Base-by-base conservation (phyloP, 306 rosid genomes). In the Coriaria nepalensis region DNA sequence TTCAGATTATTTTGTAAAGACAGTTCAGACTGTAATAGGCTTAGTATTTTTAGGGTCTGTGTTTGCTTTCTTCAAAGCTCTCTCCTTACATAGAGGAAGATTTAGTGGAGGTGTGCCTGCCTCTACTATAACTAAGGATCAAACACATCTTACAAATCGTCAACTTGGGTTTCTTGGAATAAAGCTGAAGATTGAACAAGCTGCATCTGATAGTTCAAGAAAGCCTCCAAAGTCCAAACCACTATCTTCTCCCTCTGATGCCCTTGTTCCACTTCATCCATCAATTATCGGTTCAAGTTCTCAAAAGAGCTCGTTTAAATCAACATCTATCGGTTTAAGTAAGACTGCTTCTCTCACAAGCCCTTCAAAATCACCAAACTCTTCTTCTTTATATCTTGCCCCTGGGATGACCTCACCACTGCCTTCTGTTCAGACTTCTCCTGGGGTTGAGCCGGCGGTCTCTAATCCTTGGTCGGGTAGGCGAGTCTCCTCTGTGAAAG, bases 231-330 rank as follows among this genome's bases (percentile, higher is more conserved):
- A 81, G 60, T 68, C 84, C 52, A 84, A 78, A 60, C 68, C 67
- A 8, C 43, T 50, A 15, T 68, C 93, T 67, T 63, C 74, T 13
- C 55, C 78, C 61, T 74, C 94, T 6, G 85, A 84, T 52, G 62
- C 73, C 64, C 97, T 90, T 51, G 92, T 90, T 68, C 95, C 97
- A 20, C 92, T 84, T 68, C 97, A 84, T 68, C 95, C 66, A 68
- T 65, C 80, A 9, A 52, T 81, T 44, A 53, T 61, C 55, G 68
- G 74, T 63, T 74, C 88, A 36, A 68, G 59, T 50, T 56, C 80
- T 14, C 72, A 61, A 36, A 61, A 60, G 38, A 76, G 68, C 37
- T 13, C 61, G 0, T 80, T 76, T 48, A 69, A 71, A 53, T 78
- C 71, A 2, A 88, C 66, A 60, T 64, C 81, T 15, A 75, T 69